Conservation (phyloP, 805 yeast species). For the Nakazawaea populi region DNA sequence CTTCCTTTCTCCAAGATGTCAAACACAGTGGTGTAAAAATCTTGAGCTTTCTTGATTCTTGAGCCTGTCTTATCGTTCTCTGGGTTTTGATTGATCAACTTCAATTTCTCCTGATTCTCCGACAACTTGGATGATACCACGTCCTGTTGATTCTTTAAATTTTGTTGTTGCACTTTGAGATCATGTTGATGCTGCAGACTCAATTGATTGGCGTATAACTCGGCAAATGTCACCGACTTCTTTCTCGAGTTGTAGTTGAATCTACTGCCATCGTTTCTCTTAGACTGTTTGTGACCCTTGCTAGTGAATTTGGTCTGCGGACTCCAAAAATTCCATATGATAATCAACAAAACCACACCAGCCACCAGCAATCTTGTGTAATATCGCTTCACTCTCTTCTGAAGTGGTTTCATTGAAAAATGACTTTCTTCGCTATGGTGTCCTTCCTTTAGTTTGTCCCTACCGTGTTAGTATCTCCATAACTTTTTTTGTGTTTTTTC, state of each 20-base stretch:
- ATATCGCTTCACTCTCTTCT: neutral
- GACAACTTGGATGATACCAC: conserved; percentile 5
- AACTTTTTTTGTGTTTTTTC: neutral
- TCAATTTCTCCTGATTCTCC: conserved; percentile 14
- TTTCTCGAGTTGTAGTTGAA: neutral
- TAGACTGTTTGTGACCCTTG: neutral
- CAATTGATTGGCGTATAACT: conserved; percentile 7
- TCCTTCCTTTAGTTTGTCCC: neutral
- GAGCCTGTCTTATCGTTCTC: conserved; percentile 27
- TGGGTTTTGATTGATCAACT: conserved; percentile 17
- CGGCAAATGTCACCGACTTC: conserved; percentile 10
- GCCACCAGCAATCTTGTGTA: neutral
- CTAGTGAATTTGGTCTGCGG: neutral
- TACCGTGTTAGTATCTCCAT: neutral
- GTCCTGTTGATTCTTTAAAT: neutral
- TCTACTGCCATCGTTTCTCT: neutral
- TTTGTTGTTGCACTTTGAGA: neutral
- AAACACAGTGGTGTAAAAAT: conserved; percentile 38
- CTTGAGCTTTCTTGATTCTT: conserved; percentile 29
- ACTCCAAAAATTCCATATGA: neutral
- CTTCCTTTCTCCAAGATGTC: conserved; percentile 24
- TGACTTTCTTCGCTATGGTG: neutral
- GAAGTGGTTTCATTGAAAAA: neutral
- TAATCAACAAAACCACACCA: neutral
- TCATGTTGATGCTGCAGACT: neutral